Conservation (phyloP, 805 yeast genomes). For the Blastobotrys peoriensis region DNA sequence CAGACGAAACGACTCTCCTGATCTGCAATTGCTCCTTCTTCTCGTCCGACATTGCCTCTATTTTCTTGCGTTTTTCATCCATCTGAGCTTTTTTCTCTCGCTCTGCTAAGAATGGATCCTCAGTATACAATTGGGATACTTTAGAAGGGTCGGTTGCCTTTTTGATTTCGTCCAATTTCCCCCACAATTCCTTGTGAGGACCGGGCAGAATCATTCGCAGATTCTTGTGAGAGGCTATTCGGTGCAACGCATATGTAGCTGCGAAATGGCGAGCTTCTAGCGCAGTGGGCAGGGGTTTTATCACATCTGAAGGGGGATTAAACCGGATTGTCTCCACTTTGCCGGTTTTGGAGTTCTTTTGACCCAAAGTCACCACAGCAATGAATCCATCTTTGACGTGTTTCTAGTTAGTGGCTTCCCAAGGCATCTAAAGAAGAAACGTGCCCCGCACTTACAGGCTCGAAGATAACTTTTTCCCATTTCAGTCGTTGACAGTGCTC, state of each 20-base stretch:
- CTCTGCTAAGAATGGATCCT: constrained; percentile 71
- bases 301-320: constrained; percentile 44
- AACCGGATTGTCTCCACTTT: constrained; percentile 54
- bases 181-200: constrained; percentile 76
- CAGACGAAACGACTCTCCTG: constrained; percentile 19
- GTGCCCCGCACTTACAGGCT: constrained; percentile 41
- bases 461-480: constrained; percentile 84
- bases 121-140: constrained; percentile 50
- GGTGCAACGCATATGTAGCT: constrained; percentile 80
- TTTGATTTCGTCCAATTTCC: constrained; percentile 58
- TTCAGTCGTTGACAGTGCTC: constrained; percentile 83
- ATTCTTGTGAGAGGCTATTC: constrained; percentile 75
- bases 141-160: constrained; percentile 40
- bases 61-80: constrained; percentile 14
- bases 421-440: constrained; percentile 10
- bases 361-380: constrained; percentile 58
- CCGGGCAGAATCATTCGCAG: constrained; percentile 83
- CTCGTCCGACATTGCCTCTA: constrained; percentile 18
- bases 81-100: constrained; percentile 36
- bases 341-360: constrained; percentile 76
- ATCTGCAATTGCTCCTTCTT: constrained; percentile 6
- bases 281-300: constrained; percentile 69
- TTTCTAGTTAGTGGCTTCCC: constrained; percentile 20
- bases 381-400: constrained; percentile 49
- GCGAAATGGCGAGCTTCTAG: constrained; percentile 86